A percentile compares a stretch with the other conserved stretches of the same genome.
Evolutionary conservation across 1,284 basidiomycete genomes (phyloP).

Genomic region (Puccinia novopanici): DNA sequence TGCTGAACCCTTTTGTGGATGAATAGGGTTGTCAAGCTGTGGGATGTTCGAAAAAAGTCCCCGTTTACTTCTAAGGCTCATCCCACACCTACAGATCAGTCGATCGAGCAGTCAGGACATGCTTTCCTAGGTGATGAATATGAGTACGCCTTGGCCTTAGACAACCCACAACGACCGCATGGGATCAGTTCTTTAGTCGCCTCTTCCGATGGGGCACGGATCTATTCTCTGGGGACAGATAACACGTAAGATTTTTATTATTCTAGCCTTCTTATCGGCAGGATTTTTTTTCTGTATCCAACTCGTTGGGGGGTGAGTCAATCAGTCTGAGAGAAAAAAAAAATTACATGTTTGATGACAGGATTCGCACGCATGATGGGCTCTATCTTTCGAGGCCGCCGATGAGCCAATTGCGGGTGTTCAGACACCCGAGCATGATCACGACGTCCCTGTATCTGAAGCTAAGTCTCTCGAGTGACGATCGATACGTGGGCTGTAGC

Average conservation of each 20-base stretch:
- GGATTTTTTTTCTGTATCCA: background rate
- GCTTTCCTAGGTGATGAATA: background rate
- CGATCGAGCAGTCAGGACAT: slow-evolving; percentile 12
- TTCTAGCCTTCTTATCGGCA: background rate
- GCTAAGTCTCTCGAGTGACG: slow-evolving; percentile 2
- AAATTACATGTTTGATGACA: background rate
- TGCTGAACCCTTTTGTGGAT: background rate
- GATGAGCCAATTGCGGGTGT: slow-evolving; percentile 8
- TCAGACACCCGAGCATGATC: slow-evolving; percentile 18
- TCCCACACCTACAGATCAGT: slow-evolving; percentile 35
- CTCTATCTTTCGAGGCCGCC: slow-evolving; percentile 28
- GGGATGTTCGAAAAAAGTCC: slow-evolving; percentile 43
- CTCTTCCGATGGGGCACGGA: slow-evolving; percentile 38
- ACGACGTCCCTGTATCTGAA: slow-evolving; percentile 30
- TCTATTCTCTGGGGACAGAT: slow-evolving; percentile 41
- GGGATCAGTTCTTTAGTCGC: slow-evolving; percentile 33
- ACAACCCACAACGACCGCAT: slow-evolving; percentile 18
- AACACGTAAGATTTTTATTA: slow-evolving; percentile 44
- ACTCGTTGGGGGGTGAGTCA: background rate
- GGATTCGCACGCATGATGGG: slow-evolving; percentile 12
- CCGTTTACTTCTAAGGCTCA: slow-evolving; percentile 35
- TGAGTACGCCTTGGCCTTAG: background rate
- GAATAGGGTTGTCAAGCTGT: slow-evolving; percentile 44
- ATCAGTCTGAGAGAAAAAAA: background rate
- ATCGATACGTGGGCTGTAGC: slow-evolving; percentile 25